Percentiles rank a stretch among this genome's conserved stretches.
These are phyloP conservation scores for Aspergillus tanneri DNA, from an alignment of 2,329 filamentous ascomycete genomes.

Conservation along the genomic window DNA sequence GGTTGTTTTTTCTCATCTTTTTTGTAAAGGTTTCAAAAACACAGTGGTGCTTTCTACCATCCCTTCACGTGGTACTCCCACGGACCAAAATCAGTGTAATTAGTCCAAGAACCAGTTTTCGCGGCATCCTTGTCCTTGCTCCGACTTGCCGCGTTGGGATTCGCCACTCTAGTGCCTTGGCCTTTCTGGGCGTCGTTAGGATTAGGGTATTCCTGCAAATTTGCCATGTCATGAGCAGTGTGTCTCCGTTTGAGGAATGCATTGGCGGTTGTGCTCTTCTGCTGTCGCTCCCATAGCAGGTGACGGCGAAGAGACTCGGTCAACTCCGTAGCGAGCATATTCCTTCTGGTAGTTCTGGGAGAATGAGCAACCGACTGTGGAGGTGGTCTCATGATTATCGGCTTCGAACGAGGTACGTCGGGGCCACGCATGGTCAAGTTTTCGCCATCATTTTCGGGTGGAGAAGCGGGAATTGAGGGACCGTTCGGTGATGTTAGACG, in stretches of 20 bases:
- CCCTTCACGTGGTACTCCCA: slow-evolving; percentile 82
- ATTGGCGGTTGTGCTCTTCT: slow-evolving; percentile 85
- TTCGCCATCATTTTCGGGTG: slow-evolving; percentile 57
- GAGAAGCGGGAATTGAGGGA: slow-evolving; percentile 62
- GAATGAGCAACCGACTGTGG: slow-evolving; percentile 75
- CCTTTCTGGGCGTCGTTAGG: slow-evolving; percentile 54
- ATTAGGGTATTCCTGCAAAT: slow-evolving; percentile 78
- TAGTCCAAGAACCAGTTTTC: slow-evolving; percentile 75
- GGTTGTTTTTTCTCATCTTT: neutral
- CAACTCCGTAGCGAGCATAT: slow-evolving; percentile 93
- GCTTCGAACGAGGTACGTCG: slow-evolving; percentile 71
- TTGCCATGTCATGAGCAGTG: slow-evolving; percentile 86
- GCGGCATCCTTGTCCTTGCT: slow-evolving; percentile 59
- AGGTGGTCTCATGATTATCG: slow-evolving; percentile 72
- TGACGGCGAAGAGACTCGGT: slow-evolving; percentile 90
- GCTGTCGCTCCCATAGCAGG: slow-evolving; percentile 90
- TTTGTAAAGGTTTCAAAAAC: neutral
- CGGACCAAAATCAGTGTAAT: slow-evolving; percentile 81
- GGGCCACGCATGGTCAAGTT: slow-evolving; percentile 62
- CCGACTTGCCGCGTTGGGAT: slow-evolving; percentile 20
- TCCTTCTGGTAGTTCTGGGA: slow-evolving; percentile 83
- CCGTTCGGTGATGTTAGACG: slow-evolving; percentile 68
- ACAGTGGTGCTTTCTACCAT: slow-evolving; percentile 57
- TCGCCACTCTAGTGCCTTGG: slow-evolving; percentile 23
- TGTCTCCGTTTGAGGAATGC: slow-evolving; percentile 86